A percentile compares a stretch with the other conserved stretches of the same genome.
Evolutionary conservation across 1,284 basidiomycete genomes (phyloP).

Genomic region (Gymnopus androsaceus): DNA sequence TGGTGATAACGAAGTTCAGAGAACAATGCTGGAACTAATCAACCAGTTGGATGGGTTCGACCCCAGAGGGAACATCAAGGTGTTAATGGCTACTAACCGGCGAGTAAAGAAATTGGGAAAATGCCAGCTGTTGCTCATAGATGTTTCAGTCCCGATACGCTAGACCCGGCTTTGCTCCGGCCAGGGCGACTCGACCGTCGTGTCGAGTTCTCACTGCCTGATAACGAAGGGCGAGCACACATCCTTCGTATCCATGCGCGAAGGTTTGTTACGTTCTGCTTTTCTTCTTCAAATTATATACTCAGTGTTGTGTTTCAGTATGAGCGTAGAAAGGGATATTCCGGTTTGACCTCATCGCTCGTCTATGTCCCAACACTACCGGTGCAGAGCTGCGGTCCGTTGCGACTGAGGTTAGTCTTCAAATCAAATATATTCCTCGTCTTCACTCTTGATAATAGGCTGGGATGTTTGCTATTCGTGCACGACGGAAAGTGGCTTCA

Average conservation of each 20-base stretch:
- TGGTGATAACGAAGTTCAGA: slow-evolving; percentile 98
- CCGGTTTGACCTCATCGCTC: slow-evolving; percentile 97
- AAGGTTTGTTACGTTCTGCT: slow-evolving; percentile 56
- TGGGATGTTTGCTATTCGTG: slow-evolving; percentile 99
- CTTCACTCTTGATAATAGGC: slow-evolving; percentile 53
- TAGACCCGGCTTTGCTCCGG: slow-evolving; percentile 95
- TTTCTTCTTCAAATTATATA: slow-evolving; percentile 1
- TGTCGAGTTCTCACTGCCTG: slow-evolving; percentile 94
- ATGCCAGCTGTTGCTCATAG: slow-evolving; percentile 12
- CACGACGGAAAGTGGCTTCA: slow-evolving; percentile 94
- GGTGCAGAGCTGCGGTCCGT: slow-evolving; percentile 97
- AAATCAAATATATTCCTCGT: slow-evolving; percentile 1
- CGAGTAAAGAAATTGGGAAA: slow-evolving; percentile 32
- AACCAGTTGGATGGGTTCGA: slow-evolving; percentile 99
- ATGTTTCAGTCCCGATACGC: slow-evolving; percentile 83
- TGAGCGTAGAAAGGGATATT: slow-evolving; percentile 97
- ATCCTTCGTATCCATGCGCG: slow-evolving; percentile 97
- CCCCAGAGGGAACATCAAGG: slow-evolving; percentile 98
- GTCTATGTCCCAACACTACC: slow-evolving; percentile 96
- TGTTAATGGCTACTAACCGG: slow-evolving; percentile 99
- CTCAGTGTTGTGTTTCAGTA: slow-evolving; percentile 50
- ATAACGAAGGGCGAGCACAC: slow-evolving; percentile 95
- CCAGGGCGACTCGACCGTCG: slow-evolving; percentile 96
- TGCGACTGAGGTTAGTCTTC: slow-evolving; percentile 79
- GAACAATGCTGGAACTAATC: slow-evolving; percentile 99